A percentile compares a stretch with the other conserved stretches of the same genome.
Evolutionary conservation across 2,329 filamentous ascomycete genomes (phyloP).

Genomic region (Aspergillus puulaauensis): DNA sequence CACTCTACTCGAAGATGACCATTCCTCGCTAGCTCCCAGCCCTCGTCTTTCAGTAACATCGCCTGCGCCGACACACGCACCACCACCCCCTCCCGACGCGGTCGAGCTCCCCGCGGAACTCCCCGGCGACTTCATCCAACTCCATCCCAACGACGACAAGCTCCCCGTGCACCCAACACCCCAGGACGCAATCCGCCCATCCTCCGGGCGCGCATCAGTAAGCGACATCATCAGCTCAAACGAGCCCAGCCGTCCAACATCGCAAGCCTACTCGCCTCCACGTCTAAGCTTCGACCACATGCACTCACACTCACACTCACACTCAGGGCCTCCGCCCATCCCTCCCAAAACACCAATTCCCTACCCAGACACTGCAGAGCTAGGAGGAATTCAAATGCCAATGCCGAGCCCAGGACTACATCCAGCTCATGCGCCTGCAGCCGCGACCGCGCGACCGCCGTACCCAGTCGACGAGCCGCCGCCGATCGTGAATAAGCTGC

Average conservation of each 20-base stretch:
- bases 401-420: conserved; percentile 25
- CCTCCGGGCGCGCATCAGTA: conserved; percentile 27
- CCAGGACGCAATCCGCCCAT: conserved; percentile 24
- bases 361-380: conserved; percentile 15
- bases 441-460: conserved; percentile 53
- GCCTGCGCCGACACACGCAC: not conserved
- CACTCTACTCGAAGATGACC: conserved; percentile 32
- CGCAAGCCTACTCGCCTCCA: conserved; percentile 29
- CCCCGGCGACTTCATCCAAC: conserved; percentile 34
- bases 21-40: conserved; percentile 14
- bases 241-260: conserved; percentile 32
- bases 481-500: conserved; percentile 78
- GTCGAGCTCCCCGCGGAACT: conserved; percentile 62
- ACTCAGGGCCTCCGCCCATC: conserved; percentile 60
- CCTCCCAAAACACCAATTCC: conserved; percentile 76
- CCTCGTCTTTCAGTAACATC: conserved; percentile 9
- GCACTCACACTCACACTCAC: conserved; percentile 15
- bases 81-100: conserved; percentile 40
- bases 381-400: conserved; percentile 34
- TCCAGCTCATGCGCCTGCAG: conserved; percentile 10
- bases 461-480: conserved; percentile 83
- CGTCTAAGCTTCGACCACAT: conserved; percentile 36
- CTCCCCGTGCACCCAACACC: conserved; percentile 30
- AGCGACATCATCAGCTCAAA: conserved; percentile 30
- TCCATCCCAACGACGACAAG: conserved; percentile 30